Conservation (phyloP, 1,284 basidiomycete species). For the Tilletia indica region DNA sequence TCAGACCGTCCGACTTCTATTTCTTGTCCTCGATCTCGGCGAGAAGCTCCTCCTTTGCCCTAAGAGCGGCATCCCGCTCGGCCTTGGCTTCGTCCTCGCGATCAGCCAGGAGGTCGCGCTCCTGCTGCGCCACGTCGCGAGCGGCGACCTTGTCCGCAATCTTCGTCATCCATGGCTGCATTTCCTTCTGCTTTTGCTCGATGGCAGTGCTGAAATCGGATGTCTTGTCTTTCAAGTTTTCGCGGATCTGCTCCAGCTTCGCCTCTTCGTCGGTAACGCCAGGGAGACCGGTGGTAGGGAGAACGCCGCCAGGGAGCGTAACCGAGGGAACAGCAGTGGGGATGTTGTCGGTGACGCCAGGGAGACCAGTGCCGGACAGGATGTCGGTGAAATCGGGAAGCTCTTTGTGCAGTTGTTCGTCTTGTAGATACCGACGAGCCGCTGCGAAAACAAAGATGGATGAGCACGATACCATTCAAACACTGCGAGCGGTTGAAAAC, state of each 20-base stretch:
- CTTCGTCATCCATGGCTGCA: conserved; percentile 90
- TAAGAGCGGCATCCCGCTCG: conserved; percentile 70
- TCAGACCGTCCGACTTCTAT: conserved; percentile 61
- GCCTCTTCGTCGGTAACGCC: too few species aligned
- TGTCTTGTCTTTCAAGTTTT: conserved; percentile 90
- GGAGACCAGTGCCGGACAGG: too few species aligned
- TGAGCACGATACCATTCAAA: too few species aligned
- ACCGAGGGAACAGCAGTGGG: too few species aligned
- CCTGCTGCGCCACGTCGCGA: conserved; percentile 79
- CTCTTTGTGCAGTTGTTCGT: too few species aligned
- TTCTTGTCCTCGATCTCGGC: conserved; percentile 65
- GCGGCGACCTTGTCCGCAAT: conserved; percentile 80
- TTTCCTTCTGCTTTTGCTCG: conserved; percentile 86
- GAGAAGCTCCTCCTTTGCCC: conserved; percentile 66
- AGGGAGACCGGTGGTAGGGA: too few species aligned
- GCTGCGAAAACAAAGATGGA: too few species aligned
- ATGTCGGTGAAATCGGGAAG: too few species aligned
- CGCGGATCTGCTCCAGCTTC: conserved; percentile 77
- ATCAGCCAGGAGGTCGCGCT: conserved; percentile 75
- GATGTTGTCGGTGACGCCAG: too few species aligned
- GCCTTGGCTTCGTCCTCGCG: conserved; percentile 70
- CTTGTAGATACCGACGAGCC: too few species aligned
- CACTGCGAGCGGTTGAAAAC: too few species aligned
- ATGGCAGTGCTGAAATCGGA: conserved; percentile 90
- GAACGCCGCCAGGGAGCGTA: too few species aligned